Percentiles rank a stretch among this genome's conserved stretches.
phyloP scores from a whole-genome alignment of 495 filamentous ascomycete genomes.

The Clohesyomyces aquaticus region DNA sequence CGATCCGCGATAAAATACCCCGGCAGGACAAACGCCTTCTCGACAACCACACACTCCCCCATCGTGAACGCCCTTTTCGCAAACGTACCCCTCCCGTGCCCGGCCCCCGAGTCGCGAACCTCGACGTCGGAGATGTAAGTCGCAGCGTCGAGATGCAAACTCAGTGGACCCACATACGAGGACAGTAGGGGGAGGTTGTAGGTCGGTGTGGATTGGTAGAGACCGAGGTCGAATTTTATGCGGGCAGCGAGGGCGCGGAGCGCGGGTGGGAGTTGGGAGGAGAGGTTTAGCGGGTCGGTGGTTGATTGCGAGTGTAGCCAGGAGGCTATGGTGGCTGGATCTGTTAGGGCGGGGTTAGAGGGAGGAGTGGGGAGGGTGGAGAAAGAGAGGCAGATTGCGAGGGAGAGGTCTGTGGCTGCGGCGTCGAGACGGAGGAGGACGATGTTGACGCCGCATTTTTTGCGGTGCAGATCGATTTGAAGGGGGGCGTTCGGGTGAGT shows the following conservation, averaged over 20 bases:
- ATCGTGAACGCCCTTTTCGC: slow-evolving; percentile 53
- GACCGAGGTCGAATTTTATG: slow-evolving; percentile 35
- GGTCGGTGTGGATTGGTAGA: slow-evolving; percentile 13
- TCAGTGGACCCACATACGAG: slow-evolving; percentile 28
- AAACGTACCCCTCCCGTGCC: slow-evolving; percentile 54
- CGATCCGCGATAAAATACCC: slow-evolving; percentile 39
- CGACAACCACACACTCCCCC: slow-evolving; percentile 59
- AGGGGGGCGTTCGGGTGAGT: background rate
- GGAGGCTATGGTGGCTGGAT: background rate
- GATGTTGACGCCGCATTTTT: slow-evolving; percentile 35
- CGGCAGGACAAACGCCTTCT: slow-evolving; percentile 57
- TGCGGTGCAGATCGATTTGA: slow-evolving; percentile 24
- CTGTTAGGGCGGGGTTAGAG: slow-evolving; percentile 1
- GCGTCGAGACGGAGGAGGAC: slow-evolving; percentile 33
- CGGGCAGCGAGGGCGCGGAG: slow-evolving; percentile 23
- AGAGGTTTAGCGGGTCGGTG: slow-evolving; percentile 14
- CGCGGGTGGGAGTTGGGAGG: slow-evolving; percentile 1
- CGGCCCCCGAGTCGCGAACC: slow-evolving; percentile 37
- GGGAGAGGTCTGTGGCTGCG: slow-evolving; percentile 21
- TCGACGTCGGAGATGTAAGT: slow-evolving; percentile 24
- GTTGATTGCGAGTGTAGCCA: slow-evolving; percentile 28
- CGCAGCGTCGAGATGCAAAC: slow-evolving; percentile 35
- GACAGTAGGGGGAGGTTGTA: slow-evolving; percentile 36
- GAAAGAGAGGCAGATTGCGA: slow-evolving; percentile 17
- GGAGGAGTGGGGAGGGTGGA: too few species aligned